phyloP scores from a whole-genome alignment of 176 grass and related monocot genomes.

The Secale cereale region DNA sequence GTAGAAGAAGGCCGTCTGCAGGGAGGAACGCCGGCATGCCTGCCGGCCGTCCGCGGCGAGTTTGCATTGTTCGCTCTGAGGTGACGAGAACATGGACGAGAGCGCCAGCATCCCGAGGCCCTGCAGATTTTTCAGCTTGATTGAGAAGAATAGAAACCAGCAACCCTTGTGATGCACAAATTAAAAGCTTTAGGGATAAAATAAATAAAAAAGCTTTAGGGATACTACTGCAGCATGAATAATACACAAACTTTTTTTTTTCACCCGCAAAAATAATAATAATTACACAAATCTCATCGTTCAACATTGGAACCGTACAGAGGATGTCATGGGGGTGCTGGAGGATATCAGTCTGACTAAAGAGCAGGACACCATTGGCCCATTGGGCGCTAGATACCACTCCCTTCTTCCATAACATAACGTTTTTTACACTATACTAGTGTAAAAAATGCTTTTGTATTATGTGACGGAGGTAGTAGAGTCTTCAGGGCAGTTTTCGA shows the following conservation, averaged over 20 bases:
- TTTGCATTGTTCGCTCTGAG: neutral
- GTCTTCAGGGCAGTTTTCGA: no score
- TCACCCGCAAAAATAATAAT: no score
- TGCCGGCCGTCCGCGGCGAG: neutral
- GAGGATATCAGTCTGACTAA: no score
- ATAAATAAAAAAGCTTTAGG: neutral
- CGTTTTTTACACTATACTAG: no score
- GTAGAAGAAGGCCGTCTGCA: constrained; percentile 44
- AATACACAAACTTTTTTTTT: neutral
- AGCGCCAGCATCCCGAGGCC: constrained; percentile 39
- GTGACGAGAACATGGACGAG: constrained; percentile 17
- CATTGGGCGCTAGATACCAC: no score
- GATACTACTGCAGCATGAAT: neutral
- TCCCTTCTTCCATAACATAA: no score
- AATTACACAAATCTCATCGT: neutral
- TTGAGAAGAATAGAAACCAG: neutral
- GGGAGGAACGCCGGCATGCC: neutral
- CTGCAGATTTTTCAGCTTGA: constrained; percentile 12
- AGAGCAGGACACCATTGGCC: no score
- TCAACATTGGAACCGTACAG: no score
- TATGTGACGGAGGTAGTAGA: no score
- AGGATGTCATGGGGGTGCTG: no score
- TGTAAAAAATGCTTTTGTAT: no score
- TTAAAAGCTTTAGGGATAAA: neutral
- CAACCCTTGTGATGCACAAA: neutral